A percentile compares a stretch with the other conserved stretches of the same genome.
phyloP scores from a whole-genome alignment of 2,329 filamentous ascomycete genomes.

The Fusarium sp. region DNA sequence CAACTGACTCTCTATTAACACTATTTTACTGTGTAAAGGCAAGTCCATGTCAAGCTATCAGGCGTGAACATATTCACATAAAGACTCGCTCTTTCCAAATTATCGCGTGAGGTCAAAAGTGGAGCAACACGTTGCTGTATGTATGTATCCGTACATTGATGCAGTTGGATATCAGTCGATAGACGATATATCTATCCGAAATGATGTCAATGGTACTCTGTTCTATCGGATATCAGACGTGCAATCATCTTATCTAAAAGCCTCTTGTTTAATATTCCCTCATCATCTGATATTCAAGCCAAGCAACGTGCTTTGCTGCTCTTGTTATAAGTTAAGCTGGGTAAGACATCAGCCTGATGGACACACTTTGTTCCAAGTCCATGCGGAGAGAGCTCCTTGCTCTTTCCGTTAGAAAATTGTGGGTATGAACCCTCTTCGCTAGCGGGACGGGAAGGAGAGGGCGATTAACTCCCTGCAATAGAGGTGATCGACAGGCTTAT shows the following conservation, averaged over 20 bases:
- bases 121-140: conserved; percentile 12
- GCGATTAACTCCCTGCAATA: conserved; percentile 51
- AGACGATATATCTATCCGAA: conserved; percentile 4
- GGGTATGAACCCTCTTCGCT: conserved; percentile 29
- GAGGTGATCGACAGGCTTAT: conserved; percentile 50
- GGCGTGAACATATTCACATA: conserved; percentile 28
- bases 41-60: neutral
- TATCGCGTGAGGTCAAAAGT: conserved; percentile 32
- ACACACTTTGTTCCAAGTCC: neutral
- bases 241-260: neutral
- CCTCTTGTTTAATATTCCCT: conserved; percentile 3
- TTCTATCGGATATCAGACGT: conserved; percentile 1
- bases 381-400: conserved; percentile 12
- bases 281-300: conserved; percentile 12
- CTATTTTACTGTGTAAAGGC: too few relatives aligned
- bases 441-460: conserved; percentile 44
- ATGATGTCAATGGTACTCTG: conserved; percentile 16
- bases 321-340: neutral
- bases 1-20: too few relatives aligned
- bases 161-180: conserved; percentile 9
- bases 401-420: conserved; percentile 24
- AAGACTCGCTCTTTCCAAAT: conserved; percentile 5
- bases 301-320: conserved; percentile 18
- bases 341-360: conserved; percentile 26
- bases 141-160: too few relatives aligned